Evolutionary conservation across 805 yeast species (phyloP).

Genomic region (Saccharomycopsis vini): DNA sequence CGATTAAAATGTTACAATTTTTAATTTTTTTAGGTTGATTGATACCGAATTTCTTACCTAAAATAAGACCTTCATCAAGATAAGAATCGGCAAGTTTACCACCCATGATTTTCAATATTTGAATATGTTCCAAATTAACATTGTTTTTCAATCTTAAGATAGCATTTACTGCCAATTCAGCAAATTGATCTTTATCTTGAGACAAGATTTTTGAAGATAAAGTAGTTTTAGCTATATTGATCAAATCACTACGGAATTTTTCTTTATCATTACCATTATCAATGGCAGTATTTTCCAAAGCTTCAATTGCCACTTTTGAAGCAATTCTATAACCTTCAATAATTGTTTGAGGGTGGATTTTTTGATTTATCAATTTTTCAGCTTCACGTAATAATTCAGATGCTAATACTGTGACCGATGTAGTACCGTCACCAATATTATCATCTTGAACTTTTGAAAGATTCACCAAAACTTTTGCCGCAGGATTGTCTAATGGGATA

Average conservation of each 20-base stretch:
- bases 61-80: conserved; percentile 90
- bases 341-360: conserved; percentile 92
- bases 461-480: conserved; percentile 91
- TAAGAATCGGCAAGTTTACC: conserved; percentile 88
- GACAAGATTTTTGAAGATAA: conserved; percentile 85
- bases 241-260: conserved; percentile 63
- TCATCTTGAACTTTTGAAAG: conserved; percentile 93
- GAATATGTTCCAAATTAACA: conserved; percentile 84
- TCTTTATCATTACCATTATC: conserved; percentile 55
- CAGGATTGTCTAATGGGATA: conserved; percentile 93
- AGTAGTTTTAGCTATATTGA: conserved; percentile 87
- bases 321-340: conserved; percentile 98
- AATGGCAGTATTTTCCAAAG: conserved; percentile 64
- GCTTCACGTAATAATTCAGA: conserved; percentile 94
- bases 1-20: conserved; percentile 81
- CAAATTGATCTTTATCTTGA: conserved; percentile 88
- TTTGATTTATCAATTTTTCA: conserved; percentile 85
- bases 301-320: conserved; percentile 77
- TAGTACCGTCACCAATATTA: conserved; percentile 98
- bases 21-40: conserved; percentile 80
- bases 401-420: conserved; percentile 96
- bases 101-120: conserved; percentile 87
- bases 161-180: conserved; percentile 90
- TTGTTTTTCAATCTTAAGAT: conserved; percentile 79
- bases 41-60: conserved; percentile 87